Conservation (phyloP, 2,329 filamentous ascomycete genomes). For the Arthrocladium fulminans region DNA sequence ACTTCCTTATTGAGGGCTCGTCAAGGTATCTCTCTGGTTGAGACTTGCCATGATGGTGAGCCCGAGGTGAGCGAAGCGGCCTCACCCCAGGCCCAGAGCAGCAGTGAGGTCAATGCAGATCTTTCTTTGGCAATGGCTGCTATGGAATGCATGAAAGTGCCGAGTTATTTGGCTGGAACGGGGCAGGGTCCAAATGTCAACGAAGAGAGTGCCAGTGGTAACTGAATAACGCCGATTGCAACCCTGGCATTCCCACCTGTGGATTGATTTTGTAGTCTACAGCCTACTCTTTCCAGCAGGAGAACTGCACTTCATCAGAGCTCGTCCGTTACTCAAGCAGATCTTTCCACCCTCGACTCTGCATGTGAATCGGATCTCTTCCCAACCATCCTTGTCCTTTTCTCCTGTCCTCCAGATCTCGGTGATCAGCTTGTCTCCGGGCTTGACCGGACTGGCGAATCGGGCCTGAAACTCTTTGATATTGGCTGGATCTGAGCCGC, state of each 20-base stretch:
- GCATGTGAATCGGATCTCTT: conserved; percentile 77
- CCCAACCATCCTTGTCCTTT: conserved; percentile 56
- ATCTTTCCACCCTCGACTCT: conserved; percentile 68
- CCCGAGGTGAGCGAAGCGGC: too few species aligned
- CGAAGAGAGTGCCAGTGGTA: not conserved
- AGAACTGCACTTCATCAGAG: conserved; percentile 55
- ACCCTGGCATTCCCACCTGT: not conserved
- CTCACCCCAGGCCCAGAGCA: too few species aligned
- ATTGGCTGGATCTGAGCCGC: conserved; percentile 68
- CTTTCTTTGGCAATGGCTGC: too few species aligned
- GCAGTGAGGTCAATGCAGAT: too few species aligned
- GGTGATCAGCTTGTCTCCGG: conserved; percentile 71
- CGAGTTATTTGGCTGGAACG: too few species aligned
- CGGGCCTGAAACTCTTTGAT: conserved; percentile 82
- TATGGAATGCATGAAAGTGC: too few species aligned
- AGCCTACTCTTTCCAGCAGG: conserved; percentile 55
- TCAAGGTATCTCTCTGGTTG: too few species aligned
- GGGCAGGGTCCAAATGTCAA: too few species aligned
- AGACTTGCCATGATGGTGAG: too few species aligned
- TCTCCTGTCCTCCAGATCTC: conserved; percentile 73
- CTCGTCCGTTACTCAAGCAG: conserved; percentile 77
- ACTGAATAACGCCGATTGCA: not conserved
- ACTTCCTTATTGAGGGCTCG: too few species aligned
- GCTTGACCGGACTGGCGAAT: conserved; percentile 75
- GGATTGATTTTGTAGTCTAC: conserved; percentile 30